Conservation (phyloP, 768 basidiomycete genomes). For the Mycena rebaudengoi region DNA sequence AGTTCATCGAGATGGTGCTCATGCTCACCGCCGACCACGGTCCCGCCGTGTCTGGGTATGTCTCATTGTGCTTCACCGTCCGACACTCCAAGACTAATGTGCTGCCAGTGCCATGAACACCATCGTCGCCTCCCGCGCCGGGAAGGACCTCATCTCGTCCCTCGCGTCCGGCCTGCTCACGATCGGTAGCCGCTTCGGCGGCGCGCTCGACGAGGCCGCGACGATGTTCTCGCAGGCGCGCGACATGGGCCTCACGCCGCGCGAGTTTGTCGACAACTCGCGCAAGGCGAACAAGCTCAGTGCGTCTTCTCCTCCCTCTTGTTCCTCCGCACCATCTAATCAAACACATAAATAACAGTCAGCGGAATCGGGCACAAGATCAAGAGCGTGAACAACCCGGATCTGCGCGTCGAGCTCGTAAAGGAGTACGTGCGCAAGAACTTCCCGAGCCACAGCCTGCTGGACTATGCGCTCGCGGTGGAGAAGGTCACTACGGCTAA, state of each 20-base stretch:
- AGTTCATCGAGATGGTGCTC: slow-evolving; percentile 99
- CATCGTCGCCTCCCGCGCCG: slow-evolving; percentile 98
- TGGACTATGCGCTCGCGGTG: slow-evolving; percentile 95
- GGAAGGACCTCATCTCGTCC: slow-evolving; percentile 97
- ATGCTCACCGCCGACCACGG: slow-evolving; percentile 99
- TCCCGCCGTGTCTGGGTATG: slow-evolving; percentile 87
- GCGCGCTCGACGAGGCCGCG: slow-evolving; percentile 97
- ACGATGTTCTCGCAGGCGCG: slow-evolving; percentile 93
- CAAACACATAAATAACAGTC: slow-evolving; percentile 54
- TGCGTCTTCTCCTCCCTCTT: slow-evolving; percentile 46
- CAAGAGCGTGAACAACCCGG: slow-evolving; percentile 97
- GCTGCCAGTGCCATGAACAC: slow-evolving; percentile 93
- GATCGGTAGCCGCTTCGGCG: slow-evolving; percentile 98
- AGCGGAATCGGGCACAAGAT: slow-evolving; percentile 99
- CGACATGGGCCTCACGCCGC: slow-evolving; percentile 92
- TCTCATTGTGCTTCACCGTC: slow-evolving; percentile 27
- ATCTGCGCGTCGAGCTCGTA: slow-evolving; percentile 90
- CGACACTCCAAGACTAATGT: not conserved
- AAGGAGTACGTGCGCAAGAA: slow-evolving; percentile 96
- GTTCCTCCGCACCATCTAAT: not conserved
- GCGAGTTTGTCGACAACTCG: slow-evolving; percentile 96
- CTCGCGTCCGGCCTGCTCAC: slow-evolving; percentile 96
- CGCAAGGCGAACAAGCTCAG: slow-evolving; percentile 95
- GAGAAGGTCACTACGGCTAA: slow-evolving; percentile 98
- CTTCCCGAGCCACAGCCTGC: slow-evolving; percentile 93